Percentiles rank a stretch among this genome's conserved stretches.
Evolutionary conservation across 306 rosid genomes (phyloP).

Genomic region (Purshia tridentata): DNA sequence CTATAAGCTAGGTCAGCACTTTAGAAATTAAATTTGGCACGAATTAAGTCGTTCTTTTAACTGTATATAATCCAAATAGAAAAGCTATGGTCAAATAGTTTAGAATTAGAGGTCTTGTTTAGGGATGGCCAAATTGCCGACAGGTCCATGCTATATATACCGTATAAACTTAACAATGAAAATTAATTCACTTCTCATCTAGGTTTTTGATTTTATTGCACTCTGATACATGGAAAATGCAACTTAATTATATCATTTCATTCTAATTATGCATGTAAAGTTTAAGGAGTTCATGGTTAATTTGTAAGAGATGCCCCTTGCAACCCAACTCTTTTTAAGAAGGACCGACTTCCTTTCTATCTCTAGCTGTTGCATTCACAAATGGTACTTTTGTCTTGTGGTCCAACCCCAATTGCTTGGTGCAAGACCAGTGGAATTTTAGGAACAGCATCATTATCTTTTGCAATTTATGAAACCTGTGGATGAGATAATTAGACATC

Average conservation of each 20-base stretch:
- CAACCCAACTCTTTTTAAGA: background rate
- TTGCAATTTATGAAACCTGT: background rate
- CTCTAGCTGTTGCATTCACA: conserved; percentile 26
- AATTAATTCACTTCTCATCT: no score
- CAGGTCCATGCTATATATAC: no score
- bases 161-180: no score
- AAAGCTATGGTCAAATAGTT: no score
- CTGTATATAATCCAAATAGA: no score
- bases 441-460: conserved; percentile 15
- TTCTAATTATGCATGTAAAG: background rate
- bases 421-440: conserved; percentile 31
- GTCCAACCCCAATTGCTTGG: conserved; percentile 33
- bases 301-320: conserved; percentile 10
- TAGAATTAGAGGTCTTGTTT: no score
- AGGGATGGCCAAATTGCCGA: no score
- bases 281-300: background rate
- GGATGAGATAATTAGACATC: conserved; percentile 1
- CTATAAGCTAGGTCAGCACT: no score
- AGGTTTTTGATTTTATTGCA: no score
- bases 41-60: no score
- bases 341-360: conserved; percentile 21
- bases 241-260: background rate
- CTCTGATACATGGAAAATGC: no score
- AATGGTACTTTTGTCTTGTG: conserved; percentile 19
- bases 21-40: no score